A percentile compares a stretch with the other conserved stretches of the same genome.
These are phyloP conservation scores for Plantago coronopus DNA, from an alignment of 305 asterid genomes.

Conservation along the genomic window DNA sequence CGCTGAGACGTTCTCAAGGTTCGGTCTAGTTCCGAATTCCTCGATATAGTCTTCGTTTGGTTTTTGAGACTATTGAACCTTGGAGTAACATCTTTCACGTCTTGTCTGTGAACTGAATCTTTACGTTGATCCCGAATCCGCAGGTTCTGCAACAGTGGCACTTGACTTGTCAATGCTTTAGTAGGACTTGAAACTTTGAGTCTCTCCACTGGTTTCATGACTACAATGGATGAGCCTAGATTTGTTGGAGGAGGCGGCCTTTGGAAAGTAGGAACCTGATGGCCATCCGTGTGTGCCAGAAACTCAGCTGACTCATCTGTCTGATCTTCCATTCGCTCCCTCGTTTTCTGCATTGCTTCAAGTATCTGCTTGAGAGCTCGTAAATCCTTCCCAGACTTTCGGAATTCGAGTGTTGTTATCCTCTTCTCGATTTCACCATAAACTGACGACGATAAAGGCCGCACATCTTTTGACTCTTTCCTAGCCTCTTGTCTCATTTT, in stretches of 20 bases:
- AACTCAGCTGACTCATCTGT: constrained; percentile 37
- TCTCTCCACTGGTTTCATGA: constrained; percentile 40
- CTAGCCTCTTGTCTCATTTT: constrained; percentile 37
- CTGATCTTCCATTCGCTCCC: constrained; percentile 45
- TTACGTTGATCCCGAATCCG: constrained; percentile 30
- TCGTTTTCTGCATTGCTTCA: constrained; percentile 72
- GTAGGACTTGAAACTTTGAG: constrained; percentile 31
- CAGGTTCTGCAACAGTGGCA: constrained; percentile 35
- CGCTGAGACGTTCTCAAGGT: constrained; percentile 32
- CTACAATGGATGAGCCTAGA: constrained; percentile 37
- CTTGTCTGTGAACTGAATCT: constrained; percentile 34
- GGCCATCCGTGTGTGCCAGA: constrained; percentile 31
- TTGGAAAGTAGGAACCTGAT: constrained; percentile 34
- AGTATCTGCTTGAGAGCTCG: constrained; percentile 90
- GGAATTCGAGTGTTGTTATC: constrained; percentile 73
- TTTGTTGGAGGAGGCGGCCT: constrained; percentile 37
- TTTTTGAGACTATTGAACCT: constrained; percentile 36
- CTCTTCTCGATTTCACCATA: constrained; percentile 84
- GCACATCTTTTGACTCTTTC: constrained; percentile 31
- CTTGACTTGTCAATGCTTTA: constrained; percentile 21
- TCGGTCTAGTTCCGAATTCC: constrained; percentile 30
- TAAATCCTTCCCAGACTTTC: constrained; percentile 81
- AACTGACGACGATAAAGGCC: constrained; percentile 51
- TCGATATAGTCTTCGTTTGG: constrained; percentile 31
- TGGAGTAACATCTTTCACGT: constrained; percentile 35